Evolutionary conservation across 2,329 filamentous ascomycete species (phyloP), one percentile per base, ranked within the genome.

Genomic region (Xylariomycetidae sp.): DNA sequence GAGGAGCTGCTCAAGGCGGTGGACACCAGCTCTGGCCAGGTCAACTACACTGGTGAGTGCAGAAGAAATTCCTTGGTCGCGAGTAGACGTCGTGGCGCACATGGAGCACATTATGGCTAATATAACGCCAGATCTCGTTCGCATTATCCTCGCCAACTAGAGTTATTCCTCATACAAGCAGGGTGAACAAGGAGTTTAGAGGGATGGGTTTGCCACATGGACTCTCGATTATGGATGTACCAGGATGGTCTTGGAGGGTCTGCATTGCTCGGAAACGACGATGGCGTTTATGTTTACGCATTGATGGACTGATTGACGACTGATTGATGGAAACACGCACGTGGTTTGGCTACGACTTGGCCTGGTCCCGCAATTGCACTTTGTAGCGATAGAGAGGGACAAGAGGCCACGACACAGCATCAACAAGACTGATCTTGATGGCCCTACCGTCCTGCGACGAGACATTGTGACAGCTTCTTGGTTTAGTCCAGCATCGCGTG

Each of bases 1-100:
- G 90, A 96, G 61, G 92, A 98, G 74, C 75, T 98, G 58, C 80
- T 98, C 62, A 98, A 96, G 80, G 88, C 89, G 1, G 90, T 96
- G 46, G 92, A 98, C 60, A 94, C 89, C 41, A 92, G 83, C 65
- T 90, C 83, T 35, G 89, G 90, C 50, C 89, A 96, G 75, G 86
- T 98, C 64, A 95, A 96, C 71, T 98, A 98, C 64, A 89, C 84
- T 47, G 88, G 87, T 92, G 71, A 45, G 79, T 31, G 18, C 22
- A 34, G 8, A 6, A 22, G 10, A 19, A 19, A 19, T 6, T 29
- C 3, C 7, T 3, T 4, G 18, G 13, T 6, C 12, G 8, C 9
- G 15, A 22, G 8, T 17, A 4, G 25, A 25, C 15, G 29, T 30
- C 10, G 19, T 25, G 15, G n/a, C 16, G 29, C 15, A 22, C 7